Evolutionary conservation across 352 stramenopile species (phyloP).

Genomic region (Thalassiosira oceanica): DNA sequence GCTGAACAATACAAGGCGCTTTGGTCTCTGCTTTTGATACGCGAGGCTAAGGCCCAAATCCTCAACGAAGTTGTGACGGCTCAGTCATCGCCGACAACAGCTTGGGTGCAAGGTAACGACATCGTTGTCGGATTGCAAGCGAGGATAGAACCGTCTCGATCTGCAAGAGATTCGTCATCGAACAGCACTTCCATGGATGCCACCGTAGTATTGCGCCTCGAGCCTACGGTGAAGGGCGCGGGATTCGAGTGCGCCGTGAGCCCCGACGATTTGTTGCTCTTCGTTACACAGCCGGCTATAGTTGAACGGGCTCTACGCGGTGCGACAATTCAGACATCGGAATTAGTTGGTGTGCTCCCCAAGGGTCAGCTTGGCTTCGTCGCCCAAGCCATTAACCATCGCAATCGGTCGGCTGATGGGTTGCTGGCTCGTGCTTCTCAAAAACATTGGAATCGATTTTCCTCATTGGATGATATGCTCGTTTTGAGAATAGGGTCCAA

Average conservation of each 20-base stretch:
- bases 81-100: conserved; percentile 30
- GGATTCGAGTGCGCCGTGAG: conserved; percentile 15
- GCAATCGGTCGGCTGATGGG: conserved; percentile 32
- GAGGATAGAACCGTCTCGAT: conserved; percentile 33
- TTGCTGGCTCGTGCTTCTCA: conserved; percentile 34
- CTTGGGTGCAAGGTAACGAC: conserved; percentile 16
- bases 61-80: conserved; percentile 41
- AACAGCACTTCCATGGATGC: conserved; percentile 13
- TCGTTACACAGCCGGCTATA: conserved; percentile 15
- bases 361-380: conserved; percentile 41
- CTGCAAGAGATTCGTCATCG: conserved; percentile 11
- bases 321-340: conserved; percentile 19
- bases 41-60: conserved; percentile 53
- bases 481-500: conserved; percentile 46
- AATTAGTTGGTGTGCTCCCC: conserved; percentile 10
- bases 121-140: conserved; percentile 16
- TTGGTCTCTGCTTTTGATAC: conserved; percentile 46
- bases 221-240: conserved; percentile 11
- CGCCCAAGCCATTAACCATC: conserved; percentile 37
- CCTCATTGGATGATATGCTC: conserved; percentile 36
- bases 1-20: conserved; percentile 44
- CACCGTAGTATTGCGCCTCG: conserved; percentile 26
- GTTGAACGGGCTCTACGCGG: conserved; percentile 33
- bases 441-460: conserved; percentile 43
- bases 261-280: conserved; percentile 42